These are phyloP conservation scores for Oxytropis ochrocephala DNA, from an alignment of 306 rosid species.

Conservation along the genomic window DNA sequence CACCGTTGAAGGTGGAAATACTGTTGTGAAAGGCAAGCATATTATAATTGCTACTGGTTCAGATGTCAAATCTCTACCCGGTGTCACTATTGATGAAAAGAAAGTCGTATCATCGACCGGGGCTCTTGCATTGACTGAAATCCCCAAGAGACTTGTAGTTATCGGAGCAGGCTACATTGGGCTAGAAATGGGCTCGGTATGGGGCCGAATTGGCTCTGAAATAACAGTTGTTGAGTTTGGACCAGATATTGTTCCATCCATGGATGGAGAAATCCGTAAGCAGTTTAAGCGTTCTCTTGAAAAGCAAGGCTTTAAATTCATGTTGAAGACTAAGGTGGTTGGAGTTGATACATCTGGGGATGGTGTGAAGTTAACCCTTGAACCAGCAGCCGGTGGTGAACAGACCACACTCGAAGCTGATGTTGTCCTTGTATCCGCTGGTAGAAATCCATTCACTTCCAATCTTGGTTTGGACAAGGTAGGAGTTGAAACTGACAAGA, in stretches of 20 bases:
- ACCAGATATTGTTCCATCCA: slow-evolving; percentile 81
- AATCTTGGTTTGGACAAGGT: slow-evolving; percentile 79
- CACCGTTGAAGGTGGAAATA: slow-evolving; percentile 57
- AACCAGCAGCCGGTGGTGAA: slow-evolving; percentile 94
- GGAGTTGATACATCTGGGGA: slow-evolving; percentile 80
- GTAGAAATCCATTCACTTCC: slow-evolving; percentile 84
- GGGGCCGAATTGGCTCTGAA: slow-evolving; percentile 94
- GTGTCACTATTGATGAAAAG: slow-evolving; percentile 89
- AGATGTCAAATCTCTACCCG: slow-evolving; percentile 88
- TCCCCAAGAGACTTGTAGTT: slow-evolving; percentile 88
- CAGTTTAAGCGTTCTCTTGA: slow-evolving; percentile 92
- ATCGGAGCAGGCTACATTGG: slow-evolving; percentile 99
- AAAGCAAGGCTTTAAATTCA: slow-evolving; percentile 94
- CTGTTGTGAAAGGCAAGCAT: slow-evolving; percentile 78
- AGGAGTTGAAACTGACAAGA: slow-evolving; percentile 83
- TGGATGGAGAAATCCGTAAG: slow-evolving; percentile 91
- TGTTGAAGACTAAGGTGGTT: slow-evolving; percentile 89
- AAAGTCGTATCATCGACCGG: slow-evolving; percentile 92
- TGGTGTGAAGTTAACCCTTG: slow-evolving; percentile 86
- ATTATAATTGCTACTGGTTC: slow-evolving; percentile 95
- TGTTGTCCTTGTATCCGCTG: slow-evolving; percentile 96
- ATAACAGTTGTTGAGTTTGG: slow-evolving; percentile 94
- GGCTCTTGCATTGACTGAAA: slow-evolving; percentile 79
- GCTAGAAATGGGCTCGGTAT: slow-evolving; percentile 97
- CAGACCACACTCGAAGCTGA: slow-evolving; percentile 75